Conservation (phyloP, 495 filamentous ascomycete species). For the Tuber microsphaerosporum region DNA sequence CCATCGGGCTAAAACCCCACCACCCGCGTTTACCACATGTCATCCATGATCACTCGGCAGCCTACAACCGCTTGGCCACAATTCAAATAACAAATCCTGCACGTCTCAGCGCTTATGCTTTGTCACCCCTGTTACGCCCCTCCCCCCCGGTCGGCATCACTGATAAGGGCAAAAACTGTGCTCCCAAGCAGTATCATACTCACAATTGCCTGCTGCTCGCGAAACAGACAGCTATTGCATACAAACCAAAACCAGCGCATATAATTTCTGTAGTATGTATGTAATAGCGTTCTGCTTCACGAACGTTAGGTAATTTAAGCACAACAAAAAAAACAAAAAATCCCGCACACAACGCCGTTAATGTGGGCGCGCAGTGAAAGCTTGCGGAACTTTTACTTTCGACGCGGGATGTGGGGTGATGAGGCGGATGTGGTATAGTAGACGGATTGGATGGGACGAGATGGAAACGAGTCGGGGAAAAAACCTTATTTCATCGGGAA, state of each 20-base stretch:
- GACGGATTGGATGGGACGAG: neutral
- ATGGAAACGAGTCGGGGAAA: neutral
- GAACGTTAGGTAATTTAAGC: neutral
- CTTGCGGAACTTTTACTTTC: neutral
- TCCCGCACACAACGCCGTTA: neutral
- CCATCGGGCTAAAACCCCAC: neutral
- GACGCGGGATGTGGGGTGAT: neutral
- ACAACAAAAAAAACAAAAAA: neutral
- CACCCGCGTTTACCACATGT: neutral
- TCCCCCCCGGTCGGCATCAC: neutral
- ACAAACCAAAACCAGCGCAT: no score
- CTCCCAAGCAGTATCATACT: neutral
- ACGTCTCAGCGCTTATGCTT: neutral
- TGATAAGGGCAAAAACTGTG: neutral
- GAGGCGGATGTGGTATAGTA: no score
- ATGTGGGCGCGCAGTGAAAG: neutral
- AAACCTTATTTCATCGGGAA: neutral
- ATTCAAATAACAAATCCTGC: neutral
- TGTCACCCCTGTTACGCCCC: neutral
- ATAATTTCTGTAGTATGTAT: no score
- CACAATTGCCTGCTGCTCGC: no score
- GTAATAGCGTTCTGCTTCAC: no score
- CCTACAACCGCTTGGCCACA: neutral
- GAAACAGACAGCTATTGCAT: no score
- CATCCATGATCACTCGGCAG: neutral